Evolutionary conservation across 2,329 filamentous ascomycete genomes (phyloP), one percentile per base, ranked within the genome.

Genomic region (Colletotrichum salicis): DNA sequence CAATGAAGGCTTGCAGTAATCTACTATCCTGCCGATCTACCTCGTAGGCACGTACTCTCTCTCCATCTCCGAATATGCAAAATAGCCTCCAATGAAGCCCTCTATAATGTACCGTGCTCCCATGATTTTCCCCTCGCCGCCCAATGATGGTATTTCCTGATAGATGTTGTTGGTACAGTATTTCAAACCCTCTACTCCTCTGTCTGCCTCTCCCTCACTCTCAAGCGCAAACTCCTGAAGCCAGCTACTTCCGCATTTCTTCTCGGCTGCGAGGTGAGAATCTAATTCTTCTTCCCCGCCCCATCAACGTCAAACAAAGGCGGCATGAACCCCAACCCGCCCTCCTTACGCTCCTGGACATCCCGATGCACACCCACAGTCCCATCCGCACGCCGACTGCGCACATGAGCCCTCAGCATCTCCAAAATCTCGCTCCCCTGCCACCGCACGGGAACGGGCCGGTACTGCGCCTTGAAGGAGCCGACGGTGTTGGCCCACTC

Each of bases 401-500:
- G 88, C 33, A 98, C 96, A 85, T 99, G 96, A 76, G 88, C 86
- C 80, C 96, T 88, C 80, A 99, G 81, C 86, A 96, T 83, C 31
- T 81, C 81, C 77, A 99, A 83, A 65, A 98, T 90, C 84, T 95
- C 92, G 75, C 93, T 97, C 73, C 92, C 91, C 82, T 88, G 90
- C 96, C 96, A 99, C 74, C 96, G 88, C 76, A 85, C 83, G 13
- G 96, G 96, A 70, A 98, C 95, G 51, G 96, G 96, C 67, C 96
- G 87, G 83, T 98, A 98, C 45, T 95, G 94, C 35, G 96, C 94
- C 86, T 94, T 96, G 83, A 97, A 98, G 27, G 94, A 95, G 37
- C 96, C 96, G 5, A 98, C 88, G 1, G 96, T 99, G 87, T 98
- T 96, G 73, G 94, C 94, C 96, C 96, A 99, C 85, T 99, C 96